phyloP scores from a whole-genome alignment of 805 yeast genomes.

The Suhomyces faveliae region DNA sequence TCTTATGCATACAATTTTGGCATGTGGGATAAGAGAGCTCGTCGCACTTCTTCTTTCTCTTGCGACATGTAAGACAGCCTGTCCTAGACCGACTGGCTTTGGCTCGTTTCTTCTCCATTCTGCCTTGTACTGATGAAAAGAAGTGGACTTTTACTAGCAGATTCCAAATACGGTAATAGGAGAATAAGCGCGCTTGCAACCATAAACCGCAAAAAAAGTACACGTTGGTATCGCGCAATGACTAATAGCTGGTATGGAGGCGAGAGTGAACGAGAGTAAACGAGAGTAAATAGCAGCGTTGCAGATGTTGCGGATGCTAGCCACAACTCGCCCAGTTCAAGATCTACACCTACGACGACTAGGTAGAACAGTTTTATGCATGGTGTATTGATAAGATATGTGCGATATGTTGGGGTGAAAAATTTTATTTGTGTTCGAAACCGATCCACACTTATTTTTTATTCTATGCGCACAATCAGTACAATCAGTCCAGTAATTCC shows the following conservation, averaged over 20 bases:
- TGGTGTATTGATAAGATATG: neutral
- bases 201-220: constrained; percentile 3
- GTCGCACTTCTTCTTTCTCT: constrained; percentile 31
- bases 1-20: constrained; percentile 22
- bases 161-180: constrained; percentile 29
- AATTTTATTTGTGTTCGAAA: neutral
- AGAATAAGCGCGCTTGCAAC: constrained; percentile 30
- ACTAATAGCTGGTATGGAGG: neutral
- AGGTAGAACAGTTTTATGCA: neutral
- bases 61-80: constrained; percentile 33
- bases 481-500: too few relatives aligned
- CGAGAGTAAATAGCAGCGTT: too few relatives aligned
- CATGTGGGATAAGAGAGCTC: constrained; percentile 32
- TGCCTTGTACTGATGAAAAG: neutral
- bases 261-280: too few relatives aligned
- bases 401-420: neutral
- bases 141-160: constrained; percentile 10
- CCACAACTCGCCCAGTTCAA: too few relatives aligned
- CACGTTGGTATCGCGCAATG: neutral
- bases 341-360: too few relatives aligned
- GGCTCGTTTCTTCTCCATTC: constrained; percentile 10
- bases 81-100: constrained; percentile 25
- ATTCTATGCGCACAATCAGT: neutral
- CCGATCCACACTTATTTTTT: neutral
- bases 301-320: too few relatives aligned